These are phyloP conservation scores for Santalum album DNA, from an alignment of 164 flowering plant genomes.

Conservation along the genomic window DNA sequence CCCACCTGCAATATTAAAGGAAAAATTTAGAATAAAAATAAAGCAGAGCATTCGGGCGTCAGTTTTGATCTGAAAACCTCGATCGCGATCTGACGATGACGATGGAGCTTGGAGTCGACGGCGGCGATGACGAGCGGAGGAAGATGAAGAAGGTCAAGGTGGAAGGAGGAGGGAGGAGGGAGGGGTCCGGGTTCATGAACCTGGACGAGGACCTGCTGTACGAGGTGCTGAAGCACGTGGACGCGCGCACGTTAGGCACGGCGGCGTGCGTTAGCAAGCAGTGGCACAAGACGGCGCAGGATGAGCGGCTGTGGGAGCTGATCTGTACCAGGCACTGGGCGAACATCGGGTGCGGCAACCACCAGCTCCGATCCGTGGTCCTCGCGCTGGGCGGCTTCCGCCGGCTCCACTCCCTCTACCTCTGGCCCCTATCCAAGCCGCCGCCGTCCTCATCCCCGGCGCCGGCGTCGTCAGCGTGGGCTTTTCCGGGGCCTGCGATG, in stretches of 20 bases:
- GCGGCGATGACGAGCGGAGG: conserved; percentile 16
- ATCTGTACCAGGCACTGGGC: conserved; percentile 75
- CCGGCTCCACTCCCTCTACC: conserved; percentile 58
- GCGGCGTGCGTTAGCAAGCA: conserved; percentile 76
- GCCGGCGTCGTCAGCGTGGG: conserved; percentile 14
- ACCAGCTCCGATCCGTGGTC: conserved; percentile 79
- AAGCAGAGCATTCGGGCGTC: too few relatives aligned
- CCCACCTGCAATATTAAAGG: too few relatives aligned
- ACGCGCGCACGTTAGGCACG: conserved; percentile 55
- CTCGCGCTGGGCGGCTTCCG: conserved; percentile 90
- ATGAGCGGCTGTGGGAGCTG: conserved; percentile 96
- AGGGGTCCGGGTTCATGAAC: background rate
- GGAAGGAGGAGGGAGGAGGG: conserved; percentile 10
- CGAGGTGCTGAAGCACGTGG: conserved; percentile 85
- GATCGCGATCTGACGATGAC: conserved; percentile 7
- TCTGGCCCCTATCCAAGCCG: conserved; percentile 54
- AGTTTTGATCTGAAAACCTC: too few relatives aligned
- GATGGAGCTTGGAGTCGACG: conserved; percentile 26
- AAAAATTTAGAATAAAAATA: too few relatives aligned
- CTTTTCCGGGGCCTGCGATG: conserved; percentile 10
- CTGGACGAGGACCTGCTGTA: conserved; percentile 65
- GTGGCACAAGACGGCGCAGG: conserved; percentile 71
- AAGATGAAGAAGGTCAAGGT: conserved; percentile 2
- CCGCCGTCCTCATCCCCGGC: conserved; percentile 16
- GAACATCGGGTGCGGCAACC: conserved; percentile 42